A percentile compares a stretch with the other conserved stretches of the same genome.
Evolutionary conservation across 2,329 filamentous ascomycete genomes (phyloP).

Genomic region (Apiospora marii): DNA sequence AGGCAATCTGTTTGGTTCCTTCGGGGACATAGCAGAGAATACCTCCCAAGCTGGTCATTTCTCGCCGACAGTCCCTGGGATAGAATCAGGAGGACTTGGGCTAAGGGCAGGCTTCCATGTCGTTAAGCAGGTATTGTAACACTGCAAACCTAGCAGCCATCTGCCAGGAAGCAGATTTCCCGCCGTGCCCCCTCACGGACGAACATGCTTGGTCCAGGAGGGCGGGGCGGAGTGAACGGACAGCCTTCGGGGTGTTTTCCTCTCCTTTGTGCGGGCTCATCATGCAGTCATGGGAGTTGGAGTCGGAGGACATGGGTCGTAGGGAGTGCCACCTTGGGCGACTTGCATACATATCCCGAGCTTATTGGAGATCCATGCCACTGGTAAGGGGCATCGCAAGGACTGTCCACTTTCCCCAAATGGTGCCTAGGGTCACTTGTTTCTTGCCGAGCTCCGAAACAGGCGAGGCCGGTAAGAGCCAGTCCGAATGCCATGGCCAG

Average conservation of each 20-base stretch:
- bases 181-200: background rate
- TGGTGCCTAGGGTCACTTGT: background rate
- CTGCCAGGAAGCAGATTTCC: background rate
- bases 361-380: conserved; percentile 7
- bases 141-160: no score
- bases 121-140: background rate
- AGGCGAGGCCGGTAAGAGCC: background rate
- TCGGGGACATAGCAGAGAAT: background rate
- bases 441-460: background rate
- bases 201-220: background rate
- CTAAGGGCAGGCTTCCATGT: background rate
- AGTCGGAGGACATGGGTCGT: background rate
- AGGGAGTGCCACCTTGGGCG: background rate
- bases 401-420: background rate
- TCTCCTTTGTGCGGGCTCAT: background rate
- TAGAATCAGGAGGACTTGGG: background rate
- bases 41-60: background rate
- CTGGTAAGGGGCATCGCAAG: background rate
- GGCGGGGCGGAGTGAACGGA: conserved; percentile 3
- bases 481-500: background rate
- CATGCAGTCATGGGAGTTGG: background rate
- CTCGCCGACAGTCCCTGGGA: background rate
- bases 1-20: background rate
- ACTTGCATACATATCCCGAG: conserved; percentile 1
- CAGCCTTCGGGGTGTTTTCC: background rate